Evolutionary conservation across 345 rosid genomes (phyloP).

Genomic region (Carallia pectinifolia): DNA sequence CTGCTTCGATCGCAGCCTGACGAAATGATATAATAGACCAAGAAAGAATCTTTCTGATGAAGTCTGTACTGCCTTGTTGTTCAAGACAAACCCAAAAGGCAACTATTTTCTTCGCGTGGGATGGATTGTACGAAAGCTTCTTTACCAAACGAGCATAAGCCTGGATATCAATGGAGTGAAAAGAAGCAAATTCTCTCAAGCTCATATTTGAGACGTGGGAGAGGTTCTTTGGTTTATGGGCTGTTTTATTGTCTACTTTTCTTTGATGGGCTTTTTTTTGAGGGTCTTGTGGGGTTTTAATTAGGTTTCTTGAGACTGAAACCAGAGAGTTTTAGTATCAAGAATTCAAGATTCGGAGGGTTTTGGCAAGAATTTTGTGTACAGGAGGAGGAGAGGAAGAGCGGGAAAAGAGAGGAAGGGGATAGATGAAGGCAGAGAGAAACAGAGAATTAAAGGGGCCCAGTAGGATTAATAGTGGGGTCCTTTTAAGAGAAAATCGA

Average conservation of each 20-base stretch:
- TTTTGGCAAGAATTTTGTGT: not conserved
- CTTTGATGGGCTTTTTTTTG: not conserved
- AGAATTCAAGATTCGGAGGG: too few species aligned
- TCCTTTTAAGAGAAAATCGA: too few species aligned
- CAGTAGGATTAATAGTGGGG: too few species aligned
- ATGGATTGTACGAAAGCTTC: not conserved
- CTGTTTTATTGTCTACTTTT: not conserved
- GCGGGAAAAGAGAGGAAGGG: not conserved
- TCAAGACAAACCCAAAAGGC: slow-evolving; percentile 42
- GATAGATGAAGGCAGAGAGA: too few species aligned
- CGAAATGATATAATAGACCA: not conserved
- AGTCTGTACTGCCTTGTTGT: slow-evolving; percentile 15
- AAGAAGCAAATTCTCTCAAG: slow-evolving; percentile 8
- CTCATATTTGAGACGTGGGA: not conserved
- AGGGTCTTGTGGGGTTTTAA: slow-evolving; percentile 5
- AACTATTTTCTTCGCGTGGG: slow-evolving; percentile 14
- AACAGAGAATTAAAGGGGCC: too few species aligned
- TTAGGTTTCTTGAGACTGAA: not conserved
- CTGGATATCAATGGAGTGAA: slow-evolving; percentile 32
- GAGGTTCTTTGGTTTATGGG: not conserved
- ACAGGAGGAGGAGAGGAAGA: not conserved
- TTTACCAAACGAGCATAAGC: slow-evolving; percentile 11
- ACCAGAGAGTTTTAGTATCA: too few species aligned
- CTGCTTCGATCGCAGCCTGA: slow-evolving; percentile 16
- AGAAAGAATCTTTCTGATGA: slow-evolving; percentile 2